Base-by-base conservation (phyloP, 2,329 filamentous ascomycete species). In the Leptoxyphium fumago region DNA sequence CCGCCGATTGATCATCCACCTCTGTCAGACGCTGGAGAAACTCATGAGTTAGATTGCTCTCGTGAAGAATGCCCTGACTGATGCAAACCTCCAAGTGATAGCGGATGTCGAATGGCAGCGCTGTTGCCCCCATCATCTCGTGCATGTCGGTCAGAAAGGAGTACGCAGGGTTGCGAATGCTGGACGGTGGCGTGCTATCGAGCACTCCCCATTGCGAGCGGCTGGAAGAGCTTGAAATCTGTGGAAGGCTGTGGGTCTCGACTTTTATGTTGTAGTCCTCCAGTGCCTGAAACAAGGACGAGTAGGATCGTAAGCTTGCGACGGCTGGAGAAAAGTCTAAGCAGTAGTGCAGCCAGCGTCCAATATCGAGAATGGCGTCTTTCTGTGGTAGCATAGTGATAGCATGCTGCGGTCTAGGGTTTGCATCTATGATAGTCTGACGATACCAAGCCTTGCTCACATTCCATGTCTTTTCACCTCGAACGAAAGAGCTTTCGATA, bases 41-140 rank as follows among this genome's bases (percentile, higher is more conserved):
- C 2, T 76, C 70, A 1, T 63, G 59, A 1, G 68, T 72, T 39
- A 96, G 73, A 40, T 74, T 82, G 57, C 85, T 76, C 59, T 95
- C 89, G 43, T 80, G 81, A 10, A 98, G 65, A 18, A 78, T 70
- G 0, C 80, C 78, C 26, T 82, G 76, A 0, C 88, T 94, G n/a
- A 96, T 72, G 58, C 89, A 96, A 0, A 86, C 88, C 60, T 98
- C 89, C 0, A 98, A 73, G 59, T 94, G 87, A 57, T 96, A 98
- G 13, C 85, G 75, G 1, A 94, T 75, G 1, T 77, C 65, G 48
- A 87, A 95, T 0, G 66, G 49, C 2, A 68, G 59, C 17, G 62
- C 54, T 8, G 57, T 15, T 13, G 52, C 54, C 11, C 29, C 43
- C 18, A 48, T 41, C 29, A 49, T 49, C 29, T 55, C 13, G 28